Percentiles rank a stretch among this genome's conserved stretches.
phyloP scores from a whole-genome alignment of 257 asterid species.

The Solanum bulbocastanum region DNA sequence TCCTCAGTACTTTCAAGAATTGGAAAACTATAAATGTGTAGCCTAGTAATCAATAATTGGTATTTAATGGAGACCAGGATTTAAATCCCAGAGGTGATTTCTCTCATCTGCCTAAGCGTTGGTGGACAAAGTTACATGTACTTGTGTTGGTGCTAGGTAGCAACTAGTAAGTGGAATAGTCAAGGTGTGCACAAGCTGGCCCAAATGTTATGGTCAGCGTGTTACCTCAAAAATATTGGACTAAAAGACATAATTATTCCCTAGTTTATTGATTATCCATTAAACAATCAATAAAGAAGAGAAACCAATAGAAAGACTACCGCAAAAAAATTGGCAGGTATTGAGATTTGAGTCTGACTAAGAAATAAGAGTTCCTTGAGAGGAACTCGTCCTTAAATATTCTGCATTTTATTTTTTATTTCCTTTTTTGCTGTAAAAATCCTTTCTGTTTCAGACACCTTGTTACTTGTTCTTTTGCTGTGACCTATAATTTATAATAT shows the following conservation, averaged over 20 bases:
- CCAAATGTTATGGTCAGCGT: background rate
- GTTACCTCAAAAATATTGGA: background rate
- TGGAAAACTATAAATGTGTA: background rate
- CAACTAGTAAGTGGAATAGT: background rate
- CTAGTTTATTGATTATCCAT: background rate
- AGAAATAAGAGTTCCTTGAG: background rate
- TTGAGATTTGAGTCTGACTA: background rate
- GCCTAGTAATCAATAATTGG: background rate
- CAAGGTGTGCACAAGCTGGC: background rate
- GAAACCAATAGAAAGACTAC: background rate
- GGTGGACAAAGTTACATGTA: background rate
- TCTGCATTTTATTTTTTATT: background rate
- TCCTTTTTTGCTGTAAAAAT: background rate
- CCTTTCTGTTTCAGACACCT: background rate
- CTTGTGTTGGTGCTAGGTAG: background rate
- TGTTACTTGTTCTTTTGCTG: background rate
- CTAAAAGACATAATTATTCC: background rate
- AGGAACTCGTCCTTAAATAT: background rate
- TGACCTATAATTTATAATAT: background rate
- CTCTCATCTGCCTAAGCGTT: background rate
- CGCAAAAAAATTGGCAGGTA: background rate
- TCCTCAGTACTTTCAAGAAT: background rate
- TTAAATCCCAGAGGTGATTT: background rate
- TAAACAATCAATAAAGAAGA: background rate
- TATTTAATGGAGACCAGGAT: background rate